Base-by-base conservation (phyloP, 805 yeast genomes). In the Grigorovia transvaalensis region DNA sequence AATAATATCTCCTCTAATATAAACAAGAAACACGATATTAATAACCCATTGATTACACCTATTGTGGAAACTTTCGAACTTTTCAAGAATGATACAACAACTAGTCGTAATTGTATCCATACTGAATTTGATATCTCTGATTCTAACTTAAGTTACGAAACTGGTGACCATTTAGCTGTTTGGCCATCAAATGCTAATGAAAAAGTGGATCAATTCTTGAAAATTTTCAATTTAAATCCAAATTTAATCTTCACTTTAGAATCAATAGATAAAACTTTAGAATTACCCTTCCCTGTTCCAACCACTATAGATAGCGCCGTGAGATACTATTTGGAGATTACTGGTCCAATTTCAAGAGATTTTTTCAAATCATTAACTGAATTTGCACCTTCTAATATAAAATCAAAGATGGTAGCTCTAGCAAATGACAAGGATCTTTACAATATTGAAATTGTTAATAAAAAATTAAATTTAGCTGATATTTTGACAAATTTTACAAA, bases 91-190 rank as follows among this genome's bases (percentile, higher is more conserved):
- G 56, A 62, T 18, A 72, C 75, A 27, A 38, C 17, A 12, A 38
- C 8, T 38, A 13, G 15, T 38, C 83, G 98, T 72, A 82, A 82
- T 58, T 91, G 98, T 72, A 80, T 91, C 54, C 98, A 91, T 65
- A 80, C 84, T 48, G 98, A 93, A 69, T 82, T 91, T 59, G 97
- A 91, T 63, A 71, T 89, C 41, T 76, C 88, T 0, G 79, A 72
- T 30, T 76, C 91, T 4, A 84, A 84, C 61, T 73, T 93, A 63
- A 81, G 84, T 60, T 91, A 91, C 70, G 75, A 91, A 47, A 91
- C 99, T 4, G 99, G 99, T 68, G 99, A 91, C 67, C 98, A 91
- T 70, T 71, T 93, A 56, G 98, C 96, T 15, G 74, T 93, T 52
- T 88, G 96, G 95, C 93, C 97, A 40, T 87, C 93, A 23, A 91